Base-by-base conservation (phyloP, 179 eudicot genomes). In the Monotropa hypopitys region DNA sequence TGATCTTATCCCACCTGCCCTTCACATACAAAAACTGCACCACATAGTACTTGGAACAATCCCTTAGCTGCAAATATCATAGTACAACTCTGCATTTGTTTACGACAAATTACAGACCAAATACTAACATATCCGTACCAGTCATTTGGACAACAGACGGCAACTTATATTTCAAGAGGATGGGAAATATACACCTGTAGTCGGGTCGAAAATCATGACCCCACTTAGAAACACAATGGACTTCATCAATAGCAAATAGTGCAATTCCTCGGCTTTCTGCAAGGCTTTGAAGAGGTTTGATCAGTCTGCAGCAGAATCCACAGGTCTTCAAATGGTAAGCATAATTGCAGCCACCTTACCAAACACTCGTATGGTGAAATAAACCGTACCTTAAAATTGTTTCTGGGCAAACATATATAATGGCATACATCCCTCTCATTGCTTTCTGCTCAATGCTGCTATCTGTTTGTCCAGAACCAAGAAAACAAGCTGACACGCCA, bases 131-230 rank as follows among this genome's bases (percentile, higher is more conserved):
- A 20, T 40, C 18, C 7, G 18, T 42, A 18, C 59, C 30, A 43
- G 53, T 20, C 8, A 75, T 61, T 28, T 75, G 70, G 35, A 59
- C 42, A 15, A 43, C 7, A 75, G 28, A 42, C 9, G 1, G 13
- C 23, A 63, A 21, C n/a, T 45, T 38, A 32, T 46, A 63, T 49
- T 15, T 26, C 66, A 74, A 57, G 77, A 74, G 53, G 51, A 40
- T 12, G 42, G 47, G 9, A 82, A 66, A 81, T 18, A 73, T 74
- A 53, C 78, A 92, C 98, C 97, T 88, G 88, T 92, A 94, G 76
- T 88, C 94, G 40, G 98, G 98, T 82, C 98, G 90, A 88, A 94
- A 94, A 87, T 94, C 97, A 88, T 92, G 98, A 74, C 98, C 98
- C 98, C 98, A 94, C 81, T 94, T 94, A 35, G 98, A 94, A 80